phyloP scores from a whole-genome alignment of 2,329 filamentous ascomycete genomes.

The Trichoderma hamatum region DNA sequence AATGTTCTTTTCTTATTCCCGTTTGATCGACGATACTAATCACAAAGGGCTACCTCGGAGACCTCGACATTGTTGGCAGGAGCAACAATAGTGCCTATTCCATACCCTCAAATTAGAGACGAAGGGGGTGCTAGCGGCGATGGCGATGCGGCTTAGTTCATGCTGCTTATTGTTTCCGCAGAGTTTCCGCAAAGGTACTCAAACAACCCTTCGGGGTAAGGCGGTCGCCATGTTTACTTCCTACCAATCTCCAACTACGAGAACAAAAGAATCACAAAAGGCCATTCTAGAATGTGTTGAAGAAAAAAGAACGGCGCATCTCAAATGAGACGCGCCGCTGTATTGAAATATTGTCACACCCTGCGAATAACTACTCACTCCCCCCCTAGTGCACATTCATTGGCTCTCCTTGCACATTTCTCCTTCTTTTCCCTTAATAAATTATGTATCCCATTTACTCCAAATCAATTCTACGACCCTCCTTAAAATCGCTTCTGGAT shows the following conservation, averaged over 20 bases:
- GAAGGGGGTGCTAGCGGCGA: background rate
- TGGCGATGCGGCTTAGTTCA: background rate
- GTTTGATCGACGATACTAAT: constrained; percentile 6
- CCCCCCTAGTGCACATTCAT: constrained; percentile 10
- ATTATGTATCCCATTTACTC: background rate
- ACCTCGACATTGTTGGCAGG: background rate
- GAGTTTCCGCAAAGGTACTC: too few relatives aligned
- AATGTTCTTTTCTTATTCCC: background rate
- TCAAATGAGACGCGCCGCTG: background rate
- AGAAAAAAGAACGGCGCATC: constrained; percentile 1
- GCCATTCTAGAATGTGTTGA: background rate
- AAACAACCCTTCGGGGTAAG: background rate
- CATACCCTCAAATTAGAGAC: background rate
- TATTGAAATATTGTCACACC: constrained; percentile 24
- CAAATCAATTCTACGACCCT: background rate
- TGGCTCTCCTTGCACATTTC: constrained; percentile 25
- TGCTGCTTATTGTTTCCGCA: background rate
- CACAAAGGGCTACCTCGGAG: background rate
- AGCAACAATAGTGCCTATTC: background rate
- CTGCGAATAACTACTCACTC: constrained; percentile 24
- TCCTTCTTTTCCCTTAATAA: constrained; percentile 4
- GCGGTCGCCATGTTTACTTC: background rate
- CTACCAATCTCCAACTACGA: background rate
- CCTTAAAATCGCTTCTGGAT: background rate
- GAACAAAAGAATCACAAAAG: background rate